A percentile compares a stretch with the other conserved stretches of the same genome.
These are phyloP conservation scores for Zygoascus hellenicus DNA, from an alignment of 1,139 yeast species.

Conservation along the genomic window DNA sequence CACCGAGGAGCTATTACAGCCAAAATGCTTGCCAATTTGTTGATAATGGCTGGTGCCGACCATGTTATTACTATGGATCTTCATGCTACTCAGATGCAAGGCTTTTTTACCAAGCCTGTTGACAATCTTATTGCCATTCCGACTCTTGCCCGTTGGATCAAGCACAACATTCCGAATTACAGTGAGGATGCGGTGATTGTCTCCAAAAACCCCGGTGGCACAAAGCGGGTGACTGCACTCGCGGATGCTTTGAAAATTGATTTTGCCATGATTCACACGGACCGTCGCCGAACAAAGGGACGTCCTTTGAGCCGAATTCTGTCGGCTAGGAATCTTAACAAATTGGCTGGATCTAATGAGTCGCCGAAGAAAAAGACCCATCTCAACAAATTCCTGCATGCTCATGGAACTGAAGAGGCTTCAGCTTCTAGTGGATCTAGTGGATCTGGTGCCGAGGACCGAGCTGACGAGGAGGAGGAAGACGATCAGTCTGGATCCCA, in stretches of 20 bases:
- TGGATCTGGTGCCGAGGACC: neutral
- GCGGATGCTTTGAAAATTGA: constrained; percentile 94
- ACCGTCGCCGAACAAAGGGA: constrained; percentile 84
- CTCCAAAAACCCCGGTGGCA: constrained; percentile 97
- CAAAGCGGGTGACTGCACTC: constrained; percentile 93
- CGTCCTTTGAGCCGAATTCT: constrained; percentile 37
- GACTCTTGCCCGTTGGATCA: constrained; percentile 92
- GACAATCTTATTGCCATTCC: constrained; percentile 97
- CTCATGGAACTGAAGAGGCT: constrained; percentile 9
- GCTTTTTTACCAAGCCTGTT: constrained; percentile 94
- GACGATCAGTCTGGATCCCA: constrained; percentile 64
- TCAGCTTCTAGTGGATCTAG: neutral
- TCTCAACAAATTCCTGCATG: constrained; percentile 2
- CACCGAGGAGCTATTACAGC: constrained; percentile 99
- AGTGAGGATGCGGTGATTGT: constrained; percentile 79
- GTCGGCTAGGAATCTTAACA: constrained; percentile 18
- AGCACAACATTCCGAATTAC: constrained; percentile 81
- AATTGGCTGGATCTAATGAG: neutral
- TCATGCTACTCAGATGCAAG: constrained; percentile 99
- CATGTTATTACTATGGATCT: constrained; percentile 97
- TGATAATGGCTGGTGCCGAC: constrained; percentile 98
- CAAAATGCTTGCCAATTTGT: constrained; percentile 93
- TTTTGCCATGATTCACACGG: constrained; percentile 98
- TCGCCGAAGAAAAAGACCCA: constrained; percentile 8
- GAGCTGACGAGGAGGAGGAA: constrained; percentile 36